These are phyloP conservation scores for Panaeolus papilionaceus DNA, from an alignment of 768 basidiomycete genomes.

Conservation along the genomic window DNA sequence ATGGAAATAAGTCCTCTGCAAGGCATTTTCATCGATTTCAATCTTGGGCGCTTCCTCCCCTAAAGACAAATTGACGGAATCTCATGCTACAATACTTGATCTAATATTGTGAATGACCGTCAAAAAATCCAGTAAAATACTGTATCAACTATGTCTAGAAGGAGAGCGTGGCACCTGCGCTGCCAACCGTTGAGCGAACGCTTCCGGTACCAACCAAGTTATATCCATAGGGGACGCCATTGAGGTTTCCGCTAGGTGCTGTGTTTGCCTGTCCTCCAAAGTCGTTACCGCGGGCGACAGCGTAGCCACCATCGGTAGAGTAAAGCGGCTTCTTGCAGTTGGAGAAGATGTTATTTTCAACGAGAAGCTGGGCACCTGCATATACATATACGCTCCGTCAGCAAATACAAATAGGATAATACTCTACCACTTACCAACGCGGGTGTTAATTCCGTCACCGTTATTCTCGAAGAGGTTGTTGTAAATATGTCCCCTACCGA, in stretches of 20 bases:
- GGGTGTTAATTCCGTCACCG: conserved; percentile 50
- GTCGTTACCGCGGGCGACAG: conserved; percentile 38
- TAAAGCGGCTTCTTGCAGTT: conserved; percentile 46
- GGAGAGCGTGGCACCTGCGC: conserved; percentile 33
- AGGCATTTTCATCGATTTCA: too few relatives aligned
- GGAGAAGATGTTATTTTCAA: conserved; percentile 53
- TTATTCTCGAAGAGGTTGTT: conserved; percentile 51
- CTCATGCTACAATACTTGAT: too few relatives aligned
- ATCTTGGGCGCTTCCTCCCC: too few relatives aligned
- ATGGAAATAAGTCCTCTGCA: too few relatives aligned
- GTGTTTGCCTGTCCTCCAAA: conserved; percentile 34
- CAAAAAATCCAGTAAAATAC: too few relatives aligned
- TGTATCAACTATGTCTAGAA: conserved; percentile 22
- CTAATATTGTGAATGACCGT: too few relatives aligned
- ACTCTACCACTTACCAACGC: conserved; percentile 34
- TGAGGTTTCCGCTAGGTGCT: conserved; percentile 37
- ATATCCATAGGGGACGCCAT: conserved; percentile 34
- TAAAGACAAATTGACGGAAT: too few relatives aligned
- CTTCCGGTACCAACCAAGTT: conserved; percentile 26
- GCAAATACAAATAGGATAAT: neutral
- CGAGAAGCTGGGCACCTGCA: conserved; percentile 49
- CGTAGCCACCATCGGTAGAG: conserved; percentile 47
- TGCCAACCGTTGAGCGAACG: conserved; percentile 31
- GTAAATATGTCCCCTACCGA: conserved; percentile 52
- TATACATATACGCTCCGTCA: neutral